These are phyloP conservation scores for Sphaceloma murrayae DNA, from an alignment of 2,329 filamentous ascomycete species.

Conservation along the genomic window DNA sequence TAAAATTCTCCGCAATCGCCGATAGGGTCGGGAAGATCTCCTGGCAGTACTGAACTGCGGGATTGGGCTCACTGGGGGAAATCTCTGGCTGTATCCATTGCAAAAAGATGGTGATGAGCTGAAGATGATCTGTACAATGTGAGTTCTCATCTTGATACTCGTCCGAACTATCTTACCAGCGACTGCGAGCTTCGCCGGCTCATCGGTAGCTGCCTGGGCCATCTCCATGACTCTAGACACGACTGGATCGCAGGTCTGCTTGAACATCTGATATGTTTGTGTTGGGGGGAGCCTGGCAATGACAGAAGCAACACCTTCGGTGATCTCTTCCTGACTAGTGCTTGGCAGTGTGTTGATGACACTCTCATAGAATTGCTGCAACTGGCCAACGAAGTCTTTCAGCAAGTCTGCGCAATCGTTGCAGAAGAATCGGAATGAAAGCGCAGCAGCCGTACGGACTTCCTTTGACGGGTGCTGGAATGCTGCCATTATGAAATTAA, in stretches of 20 bases:
- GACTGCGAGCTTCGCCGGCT: constrained; percentile 73
- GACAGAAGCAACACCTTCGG: constrained; percentile 87
- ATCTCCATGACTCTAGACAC: constrained; percentile 76
- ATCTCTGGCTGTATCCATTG: constrained; percentile 69
- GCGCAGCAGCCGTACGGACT: constrained; percentile 79
- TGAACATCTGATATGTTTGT: constrained; percentile 75
- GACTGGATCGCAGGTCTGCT: constrained; percentile 87
- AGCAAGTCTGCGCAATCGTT: constrained; percentile 85
- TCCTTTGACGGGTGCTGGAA: constrained; percentile 85
- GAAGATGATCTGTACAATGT: constrained; percentile 61
- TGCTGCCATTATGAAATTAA: constrained; percentile 89
- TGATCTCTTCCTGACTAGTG: constrained; percentile 87
- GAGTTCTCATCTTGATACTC: no score
- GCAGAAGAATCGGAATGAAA: constrained; percentile 95
- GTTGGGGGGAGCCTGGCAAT: constrained; percentile 74
- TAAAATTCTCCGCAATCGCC: constrained; percentile 79
- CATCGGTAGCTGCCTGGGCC: constrained; percentile 73
- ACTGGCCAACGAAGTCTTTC: constrained; percentile 69
- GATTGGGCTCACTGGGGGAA: constrained; percentile 63
- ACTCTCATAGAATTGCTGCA: constrained; percentile 87
- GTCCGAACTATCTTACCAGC: no score
- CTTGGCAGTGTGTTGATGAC: constrained; percentile 78
- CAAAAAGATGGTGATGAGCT: constrained; percentile 84
- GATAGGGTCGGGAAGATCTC: constrained; percentile 84
- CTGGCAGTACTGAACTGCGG: constrained; percentile 90